These are phyloP conservation scores for Macrocybe gigantea DNA, from an alignment of 768 basidiomycete genomes.

Conservation along the genomic window DNA sequence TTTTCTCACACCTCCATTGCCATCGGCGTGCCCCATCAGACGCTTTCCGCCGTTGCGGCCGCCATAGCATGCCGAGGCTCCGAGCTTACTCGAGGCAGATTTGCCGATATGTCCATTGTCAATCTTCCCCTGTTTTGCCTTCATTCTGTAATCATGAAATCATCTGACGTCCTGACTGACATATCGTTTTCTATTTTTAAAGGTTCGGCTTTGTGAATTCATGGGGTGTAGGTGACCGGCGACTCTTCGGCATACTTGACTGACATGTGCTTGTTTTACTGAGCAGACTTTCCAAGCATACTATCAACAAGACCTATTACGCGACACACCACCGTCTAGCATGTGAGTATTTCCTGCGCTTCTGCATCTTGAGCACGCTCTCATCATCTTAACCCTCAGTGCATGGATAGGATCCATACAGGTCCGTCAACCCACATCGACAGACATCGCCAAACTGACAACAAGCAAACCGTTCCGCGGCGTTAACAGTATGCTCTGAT, in stretches of 20 bases:
- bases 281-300: constrained; percentile 67
- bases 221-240: constrained; percentile 53
- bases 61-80: neutral
- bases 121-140: neutral
- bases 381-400: constrained; percentile 26
- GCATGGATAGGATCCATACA: constrained; percentile 81
- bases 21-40: neutral
- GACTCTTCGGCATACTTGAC: too few species aligned
- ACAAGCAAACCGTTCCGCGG: too few species aligned
- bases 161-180: constrained; percentile 2
- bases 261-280: neutral
- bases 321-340: constrained; percentile 46
- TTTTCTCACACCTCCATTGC: neutral
- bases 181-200: constrained; percentile 5
- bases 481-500: constrained; percentile 49
- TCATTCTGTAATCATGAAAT: neutral
- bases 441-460: neutral
- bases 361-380: neutral
- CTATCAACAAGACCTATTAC: constrained; percentile 52
- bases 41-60: neutral
- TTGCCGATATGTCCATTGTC: neutral
- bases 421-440: constrained; percentile 22
- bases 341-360: constrained; percentile 40
- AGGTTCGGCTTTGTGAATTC: constrained; percentile 69
- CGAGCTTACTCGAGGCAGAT: neutral